Base-by-base conservation (phyloP, 441 rosid species). In the Euphorbia neoarborescens region DNA sequence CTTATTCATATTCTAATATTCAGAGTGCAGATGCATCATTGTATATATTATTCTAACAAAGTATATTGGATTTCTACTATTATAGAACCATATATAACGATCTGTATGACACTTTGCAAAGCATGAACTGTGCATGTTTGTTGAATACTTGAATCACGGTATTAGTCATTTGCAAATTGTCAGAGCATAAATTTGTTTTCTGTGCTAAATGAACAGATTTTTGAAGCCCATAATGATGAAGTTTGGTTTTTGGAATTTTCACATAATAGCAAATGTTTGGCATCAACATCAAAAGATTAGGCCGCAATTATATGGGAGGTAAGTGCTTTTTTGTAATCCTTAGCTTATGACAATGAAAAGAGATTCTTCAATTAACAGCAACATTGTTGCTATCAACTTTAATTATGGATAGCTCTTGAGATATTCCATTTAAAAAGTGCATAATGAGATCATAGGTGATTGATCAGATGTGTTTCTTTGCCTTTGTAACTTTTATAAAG, bases 161-260 rank as follows among this genome's bases (percentile, higher is more conserved):
- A 19, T 65, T 30, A 37, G 15, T 27, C 19, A n/a, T 44, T 61
- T n/a, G 12, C 42, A 4, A 53, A 46, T 56, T 24, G 10, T 19
- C 76, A 38, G 34, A 42, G 27, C 12, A n/a, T 27, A 51, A 35
- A 12, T 44, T 70, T 44, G 53, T 54, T 44, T 35, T 73, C 69
- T 77, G 48, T 73, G 14, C 77, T 65, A 73, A 81, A 84, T 86
- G 73, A 70, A 77, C 88, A 91, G 97, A 77, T 91, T 68, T 73
- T 94, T 76, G 80, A 89, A 82, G 89, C 82, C 32, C 99, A 94
- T 78, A 87, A 50, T 22, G 92, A 91, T 77, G 97, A 94, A 81
- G 95, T 94, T 22, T 94, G 97, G 97, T 92, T 87, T 80, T 64
- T 94, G 87, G 88, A 89, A 89, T 94, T 94, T 83, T 94, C 97